Conservation (phyloP, 2,329 filamentous ascomycete species). For the Colletotrichum sp. region DNA sequence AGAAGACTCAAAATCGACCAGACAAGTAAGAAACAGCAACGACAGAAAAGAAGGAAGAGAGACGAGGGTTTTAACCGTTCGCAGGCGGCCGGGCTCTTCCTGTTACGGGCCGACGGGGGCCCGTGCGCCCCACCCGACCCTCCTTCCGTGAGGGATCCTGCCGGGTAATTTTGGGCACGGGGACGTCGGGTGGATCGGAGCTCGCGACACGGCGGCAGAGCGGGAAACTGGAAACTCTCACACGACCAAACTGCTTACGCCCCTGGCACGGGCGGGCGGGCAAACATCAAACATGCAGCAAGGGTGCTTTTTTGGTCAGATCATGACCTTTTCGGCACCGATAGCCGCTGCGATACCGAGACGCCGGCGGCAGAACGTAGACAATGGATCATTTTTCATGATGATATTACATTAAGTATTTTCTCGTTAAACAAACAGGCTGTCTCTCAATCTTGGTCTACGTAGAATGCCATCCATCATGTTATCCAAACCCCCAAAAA, state of each 20-base stretch:
- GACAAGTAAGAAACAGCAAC: background rate
- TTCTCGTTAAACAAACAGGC: background rate
- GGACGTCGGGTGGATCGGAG: background rate
- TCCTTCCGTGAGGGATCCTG: constrained; percentile 21
- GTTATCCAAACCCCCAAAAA: background rate
- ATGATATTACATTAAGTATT: background rate
- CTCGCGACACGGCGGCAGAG: background rate
- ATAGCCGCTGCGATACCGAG: background rate
- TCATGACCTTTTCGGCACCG: background rate
- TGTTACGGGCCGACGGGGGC: constrained; percentile 11
- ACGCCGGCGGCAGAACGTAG: background rate
- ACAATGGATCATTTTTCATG: background rate
- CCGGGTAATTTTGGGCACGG: constrained; percentile 23
- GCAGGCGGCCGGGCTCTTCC: constrained; percentile 10
- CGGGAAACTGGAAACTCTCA: background rate
- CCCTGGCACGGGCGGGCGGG: background rate
- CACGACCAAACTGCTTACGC: background rate
- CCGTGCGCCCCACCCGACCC: constrained; percentile 18
- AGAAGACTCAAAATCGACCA: background rate
- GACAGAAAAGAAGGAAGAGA: background rate
- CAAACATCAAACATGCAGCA: background rate
- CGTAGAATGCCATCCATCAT: background rate
- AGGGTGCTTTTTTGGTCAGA: background rate
- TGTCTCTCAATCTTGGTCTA: background rate
- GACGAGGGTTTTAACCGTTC: constrained; percentile 16